A percentile compares a stretch with the other conserved stretches of the same genome.
Conservation (phyloP, 768 basidiomycete genomes). For the Rhizopogon sp. region DNA sequence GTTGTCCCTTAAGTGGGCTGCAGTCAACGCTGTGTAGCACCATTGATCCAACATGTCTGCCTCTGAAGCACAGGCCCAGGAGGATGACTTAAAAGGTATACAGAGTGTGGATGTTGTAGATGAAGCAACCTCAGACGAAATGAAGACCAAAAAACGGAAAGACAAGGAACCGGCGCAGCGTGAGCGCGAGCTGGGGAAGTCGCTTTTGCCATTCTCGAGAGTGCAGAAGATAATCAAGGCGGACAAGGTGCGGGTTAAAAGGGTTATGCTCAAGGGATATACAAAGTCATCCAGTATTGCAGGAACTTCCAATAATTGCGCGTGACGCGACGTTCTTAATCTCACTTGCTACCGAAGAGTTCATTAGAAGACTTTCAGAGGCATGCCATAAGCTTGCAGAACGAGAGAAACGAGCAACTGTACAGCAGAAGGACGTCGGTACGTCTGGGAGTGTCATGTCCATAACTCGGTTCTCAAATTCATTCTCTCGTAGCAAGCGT, state of each 20-base stretch:
- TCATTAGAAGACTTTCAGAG: constrained; percentile 69
- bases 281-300: constrained; percentile 40
- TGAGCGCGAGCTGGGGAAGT: constrained; percentile 55
- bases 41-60: background rate
- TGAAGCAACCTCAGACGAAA: background rate
- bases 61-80: background rate
- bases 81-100: background rate
- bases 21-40: too few species aligned
- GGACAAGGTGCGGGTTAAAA: constrained; percentile 54
- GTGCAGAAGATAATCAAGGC: constrained; percentile 85
- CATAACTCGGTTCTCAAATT: background rate
- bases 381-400: constrained; percentile 68
- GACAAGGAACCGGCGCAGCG: constrained; percentile 12
- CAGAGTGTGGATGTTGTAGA: background rate
- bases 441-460: constrained; percentile 16
- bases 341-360: constrained; percentile 83
- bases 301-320: constrained; percentile 76
- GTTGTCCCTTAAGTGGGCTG: too few species aligned
- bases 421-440: constrained; percentile 82
- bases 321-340: constrained; percentile 78
- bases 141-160: constrained; percentile 10
- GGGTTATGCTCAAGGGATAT: constrained; percentile 77
- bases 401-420: constrained; percentile 65
- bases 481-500: constrained; percentile 43
- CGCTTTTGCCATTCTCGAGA: constrained; percentile 67